Percentiles rank a stretch among this genome's conserved stretches.
Evolutionary conservation across 164 flowering plant genomes (phyloP).

Genomic region (Taxillus chinensis): DNA sequence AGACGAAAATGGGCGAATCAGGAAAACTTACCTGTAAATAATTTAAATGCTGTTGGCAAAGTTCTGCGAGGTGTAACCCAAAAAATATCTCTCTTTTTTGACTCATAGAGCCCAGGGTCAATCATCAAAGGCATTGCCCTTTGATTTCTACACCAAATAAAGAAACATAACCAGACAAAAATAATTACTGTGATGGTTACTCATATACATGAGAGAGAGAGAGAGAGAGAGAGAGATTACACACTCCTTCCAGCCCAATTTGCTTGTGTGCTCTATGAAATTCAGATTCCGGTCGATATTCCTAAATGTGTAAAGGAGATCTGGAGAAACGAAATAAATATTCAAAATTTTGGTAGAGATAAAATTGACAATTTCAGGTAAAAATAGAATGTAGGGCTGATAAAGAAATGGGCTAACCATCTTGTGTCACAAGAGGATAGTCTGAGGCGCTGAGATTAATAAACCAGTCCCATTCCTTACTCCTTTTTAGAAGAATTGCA

Average conservation of each 20-base stretch:
- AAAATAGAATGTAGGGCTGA: neutral
- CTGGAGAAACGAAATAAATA: constrained; percentile 25
- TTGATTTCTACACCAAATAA: constrained; percentile 39
- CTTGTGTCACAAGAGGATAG: constrained; percentile 97
- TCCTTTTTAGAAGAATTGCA: constrained; percentile 72
- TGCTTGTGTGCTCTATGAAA: constrained; percentile 85
- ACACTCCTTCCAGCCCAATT: constrained; percentile 86
- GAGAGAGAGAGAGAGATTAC: constrained; percentile 15
- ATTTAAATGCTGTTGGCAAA: constrained; percentile 67
- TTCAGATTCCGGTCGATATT: constrained; percentile 49
- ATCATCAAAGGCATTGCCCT: constrained; percentile 86
- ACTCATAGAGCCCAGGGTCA: constrained; percentile 74
- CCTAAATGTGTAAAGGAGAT: constrained; percentile 60
- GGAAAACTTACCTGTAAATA: constrained; percentile 62
- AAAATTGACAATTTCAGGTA: neutral
- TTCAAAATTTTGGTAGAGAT: neutral
- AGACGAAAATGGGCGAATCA: too few species aligned
- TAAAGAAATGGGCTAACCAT: constrained; percentile 45
- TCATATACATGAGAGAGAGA: too few species aligned
- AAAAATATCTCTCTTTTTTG: constrained; percentile 48
- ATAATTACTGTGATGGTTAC: too few species aligned
- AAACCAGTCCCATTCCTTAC: constrained; percentile 95
- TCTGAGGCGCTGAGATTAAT: constrained; percentile 98
- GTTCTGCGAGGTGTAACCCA: constrained; percentile 47
- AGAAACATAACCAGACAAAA: neutral